phyloP scores from a whole-genome alignment of 306 rosid genomes.

The Casuarina cunninghamiana region DNA sequence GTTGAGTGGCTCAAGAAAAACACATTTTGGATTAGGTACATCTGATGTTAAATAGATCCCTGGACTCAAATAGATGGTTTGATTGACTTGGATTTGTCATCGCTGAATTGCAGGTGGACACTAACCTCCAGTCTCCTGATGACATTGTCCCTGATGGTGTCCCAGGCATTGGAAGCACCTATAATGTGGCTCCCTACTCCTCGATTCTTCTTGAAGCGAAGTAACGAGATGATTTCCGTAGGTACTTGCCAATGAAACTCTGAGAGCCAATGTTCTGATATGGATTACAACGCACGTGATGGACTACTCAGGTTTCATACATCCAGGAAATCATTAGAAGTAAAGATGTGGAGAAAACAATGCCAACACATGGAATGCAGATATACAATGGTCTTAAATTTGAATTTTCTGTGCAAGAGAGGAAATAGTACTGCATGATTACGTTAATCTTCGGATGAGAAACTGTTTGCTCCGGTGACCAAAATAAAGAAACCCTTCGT shows the following conservation, averaged over 20 bases:
- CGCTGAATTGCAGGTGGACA: constrained; percentile 65
- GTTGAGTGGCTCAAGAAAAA: neutral
- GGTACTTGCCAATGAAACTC: constrained; percentile 24
- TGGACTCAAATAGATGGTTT: neutral
- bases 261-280: constrained; percentile 8
- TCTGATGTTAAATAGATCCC: neutral
- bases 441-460: neutral
- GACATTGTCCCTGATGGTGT: constrained; percentile 70
- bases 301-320: constrained; percentile 8
- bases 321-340: constrained; percentile 16
- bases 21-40: neutral
- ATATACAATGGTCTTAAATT: neutral
- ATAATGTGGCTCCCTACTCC: constrained; percentile 74
- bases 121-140: constrained; percentile 69
- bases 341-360: constrained; percentile 17
- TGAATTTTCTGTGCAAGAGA: neutral
- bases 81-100: neutral
- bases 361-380: neutral
- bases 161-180: constrained; percentile 46
- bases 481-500: neutral
- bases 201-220: constrained; percentile 87
- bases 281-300: neutral
- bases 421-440: neutral
- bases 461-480: neutral
- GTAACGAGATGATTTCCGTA: constrained; percentile 32